Evolutionary conservation across 2,329 filamentous ascomycete species (phyloP).

Genomic region (Pseudogymnoascus verrucosus): DNA sequence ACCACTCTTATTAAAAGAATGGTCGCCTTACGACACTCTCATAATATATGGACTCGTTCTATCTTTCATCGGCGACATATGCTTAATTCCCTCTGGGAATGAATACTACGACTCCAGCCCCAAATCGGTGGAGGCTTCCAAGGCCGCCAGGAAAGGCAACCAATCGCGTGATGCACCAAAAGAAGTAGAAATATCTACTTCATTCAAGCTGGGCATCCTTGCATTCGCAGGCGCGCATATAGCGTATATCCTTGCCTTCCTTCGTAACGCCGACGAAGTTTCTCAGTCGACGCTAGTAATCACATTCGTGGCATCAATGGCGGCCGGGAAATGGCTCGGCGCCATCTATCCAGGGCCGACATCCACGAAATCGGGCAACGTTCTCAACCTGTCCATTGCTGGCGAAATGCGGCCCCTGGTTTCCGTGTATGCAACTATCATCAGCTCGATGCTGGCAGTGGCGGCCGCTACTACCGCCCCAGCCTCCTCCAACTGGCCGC

Average conservation of each 20-base stretch:
- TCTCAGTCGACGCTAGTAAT: conserved; percentile 1
- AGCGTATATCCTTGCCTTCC: conserved; percentile 25
- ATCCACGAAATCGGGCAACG: conserved; percentile 13
- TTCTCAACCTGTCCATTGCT: conserved; percentile 21
- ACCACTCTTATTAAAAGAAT: conserved; percentile 20
- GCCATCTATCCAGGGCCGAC: conserved; percentile 22
- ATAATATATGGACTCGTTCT: conserved; percentile 22
- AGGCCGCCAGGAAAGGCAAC: background rate
- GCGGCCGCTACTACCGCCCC: conserved; percentile 18
- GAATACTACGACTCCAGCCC: conserved; percentile 17
- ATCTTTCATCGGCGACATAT: conserved; percentile 23
- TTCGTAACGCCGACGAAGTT: conserved; percentile 14
- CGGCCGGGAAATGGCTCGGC: conserved; percentile 21
- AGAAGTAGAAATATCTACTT: conserved; percentile 16
- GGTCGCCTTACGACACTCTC: conserved; percentile 17
- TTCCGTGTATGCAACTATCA: conserved; percentile 22
- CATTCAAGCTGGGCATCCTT: conserved; percentile 24
- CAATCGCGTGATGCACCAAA: background rate
- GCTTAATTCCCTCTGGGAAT: conserved; percentile 22
- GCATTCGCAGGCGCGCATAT: conserved; percentile 26
- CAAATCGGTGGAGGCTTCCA: conserved; percentile 9
- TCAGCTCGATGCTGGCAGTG: conserved; percentile 24
- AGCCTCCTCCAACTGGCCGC: background rate
- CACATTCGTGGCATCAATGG: conserved; percentile 19
- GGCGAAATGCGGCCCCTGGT: conserved; percentile 24